phyloP scores from a whole-genome alignment of 805 yeast genomes.

The Blastobotrys chiropterorum region DNA sequence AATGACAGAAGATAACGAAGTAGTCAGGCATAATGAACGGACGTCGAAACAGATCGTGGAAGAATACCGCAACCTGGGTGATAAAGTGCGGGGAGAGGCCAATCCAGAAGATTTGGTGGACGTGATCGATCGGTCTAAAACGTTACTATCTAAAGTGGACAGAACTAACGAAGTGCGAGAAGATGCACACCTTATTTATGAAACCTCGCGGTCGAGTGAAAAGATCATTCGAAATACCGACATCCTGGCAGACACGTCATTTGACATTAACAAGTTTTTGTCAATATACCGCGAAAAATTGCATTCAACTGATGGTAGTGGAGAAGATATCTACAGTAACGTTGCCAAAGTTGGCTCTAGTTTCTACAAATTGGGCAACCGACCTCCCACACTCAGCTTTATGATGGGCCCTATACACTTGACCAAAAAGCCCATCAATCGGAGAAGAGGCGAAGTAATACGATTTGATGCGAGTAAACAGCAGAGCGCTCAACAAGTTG shows the following conservation, averaged over 20 bases:
- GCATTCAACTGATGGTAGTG: slow-evolving; percentile 3
- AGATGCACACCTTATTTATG: not conserved
- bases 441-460: not conserved
- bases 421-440: slow-evolving; percentile 39
- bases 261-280: not conserved
- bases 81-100: not conserved
- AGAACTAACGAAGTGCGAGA: not conserved
- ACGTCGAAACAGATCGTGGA: not conserved
- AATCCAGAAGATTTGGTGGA: not conserved
- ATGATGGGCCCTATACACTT: slow-evolving; percentile 65
- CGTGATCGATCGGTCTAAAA: not conserved
- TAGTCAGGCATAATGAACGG: not conserved
- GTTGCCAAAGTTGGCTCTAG: not conserved
- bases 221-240: not conserved
- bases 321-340: slow-evolving; percentile 1
- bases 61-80: not conserved
- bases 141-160: not conserved
- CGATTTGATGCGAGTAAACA: slow-evolving; percentile 6
- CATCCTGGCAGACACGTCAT: not conserved
- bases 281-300: not conserved
- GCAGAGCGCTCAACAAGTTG: slow-evolving; percentile 39
- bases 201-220: not conserved
- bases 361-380: slow-evolving; percentile 15
- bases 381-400: slow-evolving; percentile 51
- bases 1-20: not conserved